Percentiles rank a stretch among this genome's conserved stretches.
phyloP scores from a whole-genome alignment of 768 basidiomycete species.

The Calocera cornea region DNA sequence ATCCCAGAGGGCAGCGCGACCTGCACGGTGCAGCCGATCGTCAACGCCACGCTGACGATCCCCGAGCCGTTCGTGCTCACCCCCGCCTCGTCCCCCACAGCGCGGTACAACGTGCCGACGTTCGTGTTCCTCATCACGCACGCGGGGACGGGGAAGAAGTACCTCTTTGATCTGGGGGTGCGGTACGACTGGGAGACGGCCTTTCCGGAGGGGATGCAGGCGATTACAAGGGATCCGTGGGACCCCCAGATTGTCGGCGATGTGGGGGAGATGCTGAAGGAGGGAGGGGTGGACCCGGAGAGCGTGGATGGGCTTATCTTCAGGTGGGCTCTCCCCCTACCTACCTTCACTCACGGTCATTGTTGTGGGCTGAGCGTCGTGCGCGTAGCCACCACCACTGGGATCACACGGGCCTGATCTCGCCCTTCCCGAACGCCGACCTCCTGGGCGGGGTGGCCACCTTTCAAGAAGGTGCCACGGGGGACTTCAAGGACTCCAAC shows the following conservation, averaged over 20 bases:
- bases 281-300: background rate
- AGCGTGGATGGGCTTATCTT: conserved; percentile 9
- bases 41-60: background rate
- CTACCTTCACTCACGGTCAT: background rate
- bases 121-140: conserved; percentile 9
- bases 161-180: conserved; percentile 11
- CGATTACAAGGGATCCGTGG: background rate
- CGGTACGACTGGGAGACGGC: background rate
- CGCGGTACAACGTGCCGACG: conserved; percentile 3
- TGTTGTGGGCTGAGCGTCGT: too few relatives aligned
- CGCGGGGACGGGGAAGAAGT: background rate
- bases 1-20: background rate
- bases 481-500: background rate
- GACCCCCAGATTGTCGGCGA: background rate
- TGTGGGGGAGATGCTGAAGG: background rate
- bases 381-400: conserved; percentile 8
- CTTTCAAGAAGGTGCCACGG: background rate
- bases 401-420: conserved; percentile 9
- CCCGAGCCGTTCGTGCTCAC: background rate
- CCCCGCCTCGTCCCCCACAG: background rate
- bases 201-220: background rate
- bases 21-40: conserved; percentile 7
- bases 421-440: conserved; percentile 7
- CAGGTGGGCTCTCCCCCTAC: background rate
- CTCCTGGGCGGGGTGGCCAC: conserved; percentile 8